Evolutionary conservation across 495 filamentous ascomycete genomes (phyloP), one percentile per base, ranked within the genome.

Genomic region (Lepidopterella palustris): DNA sequence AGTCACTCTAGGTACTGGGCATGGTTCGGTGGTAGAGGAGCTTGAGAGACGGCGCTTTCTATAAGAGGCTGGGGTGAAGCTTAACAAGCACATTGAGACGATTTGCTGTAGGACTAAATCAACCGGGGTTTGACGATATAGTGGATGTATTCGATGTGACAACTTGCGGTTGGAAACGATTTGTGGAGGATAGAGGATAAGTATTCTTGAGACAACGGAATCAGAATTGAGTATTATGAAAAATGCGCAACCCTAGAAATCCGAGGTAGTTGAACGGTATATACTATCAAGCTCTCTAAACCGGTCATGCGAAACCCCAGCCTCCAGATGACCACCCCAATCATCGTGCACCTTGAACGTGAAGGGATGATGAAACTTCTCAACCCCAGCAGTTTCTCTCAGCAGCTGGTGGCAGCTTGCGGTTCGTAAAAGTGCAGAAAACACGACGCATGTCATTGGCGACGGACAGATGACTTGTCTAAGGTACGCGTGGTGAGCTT

Each of bases 41-140:
- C n/a, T n/a, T n/a, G n/a, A n/a, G n/a, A n/a, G n/a, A n/a, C n/a
- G n/a, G 32, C n/a, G 18, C 45, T 52, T 56, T 39, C 8, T 11
- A 42, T 11, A 42, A 42, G 39, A 42, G 20, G 20, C 18, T 4
- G 60, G 35, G 28, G 25, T 57, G 52, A 65, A 53, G 25, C 52
- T 58, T 53, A 65, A 57, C 62, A 57, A 65, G 53, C 62, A 65
- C 62, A 65, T 65, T 13, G 10, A 42, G 32, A 40, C n/a, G n/a
- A n/a, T n/a, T n/a, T n/a, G n/a, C n/a, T n/a, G n/a, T n/a, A n/a
- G n/a, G n/a, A n/a, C n/a, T n/a, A n/a, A n/a, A n/a, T n/a, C n/a
- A n/a, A n/a, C n/a, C n/a, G n/a, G n/a, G n/a, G n/a, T n/a, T n/a
- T n/a, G n/a, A n/a, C n/a, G n/a, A n/a, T n/a, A n/a, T n/a, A n/a